Conservation (phyloP, 2,329 filamentous ascomycete genomes). For the Tolypocladium pustulatum region DNA sequence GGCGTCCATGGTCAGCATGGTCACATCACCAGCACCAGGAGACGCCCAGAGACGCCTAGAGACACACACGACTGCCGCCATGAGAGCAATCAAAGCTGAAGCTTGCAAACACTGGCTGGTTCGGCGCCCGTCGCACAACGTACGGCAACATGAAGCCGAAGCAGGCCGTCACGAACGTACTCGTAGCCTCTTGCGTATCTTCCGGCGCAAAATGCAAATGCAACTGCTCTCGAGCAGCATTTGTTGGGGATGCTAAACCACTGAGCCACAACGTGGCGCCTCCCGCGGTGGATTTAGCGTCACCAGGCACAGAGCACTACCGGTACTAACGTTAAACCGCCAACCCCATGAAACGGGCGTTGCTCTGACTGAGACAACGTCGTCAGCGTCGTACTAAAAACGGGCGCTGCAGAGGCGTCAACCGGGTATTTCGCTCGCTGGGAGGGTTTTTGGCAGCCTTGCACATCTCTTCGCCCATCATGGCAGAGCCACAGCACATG, state of each 20-base stretch:
- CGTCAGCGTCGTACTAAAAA: neutral
- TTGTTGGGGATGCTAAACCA: neutral
- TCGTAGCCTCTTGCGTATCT: neutral
- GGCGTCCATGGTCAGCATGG: no score
- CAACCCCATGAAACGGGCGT: neutral
- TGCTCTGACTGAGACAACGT: neutral
- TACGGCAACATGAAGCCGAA: no score
- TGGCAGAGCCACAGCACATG: conserved; percentile 22
- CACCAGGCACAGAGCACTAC: neutral
- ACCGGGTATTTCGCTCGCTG: neutral
- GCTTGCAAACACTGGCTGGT: no score
- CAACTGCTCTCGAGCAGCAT: neutral
- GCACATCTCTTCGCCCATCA: conserved; percentile 1
- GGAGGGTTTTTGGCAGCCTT: neutral
- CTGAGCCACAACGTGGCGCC: neutral
- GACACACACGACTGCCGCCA: no score
- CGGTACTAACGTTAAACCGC: neutral
- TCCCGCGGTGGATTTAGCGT: neutral
- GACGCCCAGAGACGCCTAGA: no score
- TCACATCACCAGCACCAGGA: no score
- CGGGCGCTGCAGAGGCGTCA: neutral
- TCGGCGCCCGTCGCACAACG: no score
- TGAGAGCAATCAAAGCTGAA: no score
- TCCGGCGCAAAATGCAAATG: neutral
- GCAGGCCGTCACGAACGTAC: no score